phyloP scores from a whole-genome alignment of 2,329 filamentous ascomycete genomes.

The Metarhizium album region DNA sequence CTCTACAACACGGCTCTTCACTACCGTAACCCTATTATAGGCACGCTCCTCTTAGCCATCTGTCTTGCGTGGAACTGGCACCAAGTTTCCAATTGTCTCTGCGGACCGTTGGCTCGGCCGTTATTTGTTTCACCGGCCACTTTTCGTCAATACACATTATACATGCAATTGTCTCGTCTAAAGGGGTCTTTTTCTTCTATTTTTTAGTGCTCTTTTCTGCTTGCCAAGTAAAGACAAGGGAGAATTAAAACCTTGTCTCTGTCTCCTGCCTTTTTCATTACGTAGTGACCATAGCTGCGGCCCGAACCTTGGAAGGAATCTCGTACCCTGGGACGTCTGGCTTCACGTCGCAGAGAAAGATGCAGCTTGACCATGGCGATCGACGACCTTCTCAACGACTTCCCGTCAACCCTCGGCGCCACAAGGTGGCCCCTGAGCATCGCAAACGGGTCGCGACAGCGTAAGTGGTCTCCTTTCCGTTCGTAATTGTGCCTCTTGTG shows the following conservation, averaged over 20 bases:
- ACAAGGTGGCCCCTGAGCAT: slow-evolving; percentile 35
- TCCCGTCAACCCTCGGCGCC: slow-evolving; percentile 38
- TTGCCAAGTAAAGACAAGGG: neutral
- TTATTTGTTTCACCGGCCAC: neutral
- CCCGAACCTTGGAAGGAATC: neutral
- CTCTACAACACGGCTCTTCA: neutral
- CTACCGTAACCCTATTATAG: slow-evolving; percentile 1
- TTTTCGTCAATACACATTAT: neutral
- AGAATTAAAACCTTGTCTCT: neutral
- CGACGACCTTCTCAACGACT: slow-evolving; percentile 25
- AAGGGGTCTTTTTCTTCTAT: neutral
- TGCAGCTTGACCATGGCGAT: slow-evolving; percentile 17
- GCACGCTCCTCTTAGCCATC: neutral
- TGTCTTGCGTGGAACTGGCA: neutral
- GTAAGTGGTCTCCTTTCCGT: slow-evolving; percentile 18
- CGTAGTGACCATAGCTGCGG: no score
- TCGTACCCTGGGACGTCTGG: neutral
- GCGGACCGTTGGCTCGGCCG: neutral
- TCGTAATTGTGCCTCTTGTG: neutral
- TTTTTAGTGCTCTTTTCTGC: neutral
- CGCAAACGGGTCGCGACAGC: slow-evolving; percentile 39
- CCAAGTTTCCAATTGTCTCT: neutral
- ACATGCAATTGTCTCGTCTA: neutral
- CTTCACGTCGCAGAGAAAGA: slow-evolving; percentile 6
- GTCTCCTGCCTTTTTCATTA: neutral